Conservation (phyloP, 352 stramenopile species). For the Globisporangium recalcitrans region DNA sequence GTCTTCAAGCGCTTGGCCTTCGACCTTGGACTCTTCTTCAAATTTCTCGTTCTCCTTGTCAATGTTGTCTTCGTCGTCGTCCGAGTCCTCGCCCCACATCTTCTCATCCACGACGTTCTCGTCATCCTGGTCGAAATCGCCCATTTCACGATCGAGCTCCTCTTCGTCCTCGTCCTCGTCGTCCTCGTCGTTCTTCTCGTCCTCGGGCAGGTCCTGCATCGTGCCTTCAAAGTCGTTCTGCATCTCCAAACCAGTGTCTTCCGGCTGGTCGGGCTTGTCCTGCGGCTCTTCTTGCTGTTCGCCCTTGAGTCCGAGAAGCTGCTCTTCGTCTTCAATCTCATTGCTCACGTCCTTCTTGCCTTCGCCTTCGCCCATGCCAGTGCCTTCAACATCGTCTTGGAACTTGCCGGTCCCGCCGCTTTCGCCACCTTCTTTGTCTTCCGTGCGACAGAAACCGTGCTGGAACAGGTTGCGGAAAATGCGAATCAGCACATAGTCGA, state of each 20-base stretch:
- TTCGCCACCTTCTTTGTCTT: conserved; percentile 88
- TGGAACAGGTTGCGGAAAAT: conserved; percentile 96
- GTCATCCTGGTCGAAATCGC: conserved; percentile 93
- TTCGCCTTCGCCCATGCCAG: conserved; percentile 99
- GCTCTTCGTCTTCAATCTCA: conserved; percentile 99
- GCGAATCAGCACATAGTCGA: conserved; percentile 93
- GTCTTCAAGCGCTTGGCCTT: conserved; percentile 77
- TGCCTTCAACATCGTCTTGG: conserved; percentile 98
- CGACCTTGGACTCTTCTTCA: conserved; percentile 81
- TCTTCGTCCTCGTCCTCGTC: conserved; percentile 86
- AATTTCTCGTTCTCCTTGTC: conserved; percentile 96
- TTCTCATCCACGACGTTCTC: conserved; percentile 99
- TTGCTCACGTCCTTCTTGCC: conserved; percentile 99
- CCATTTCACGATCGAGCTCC: conserved; percentile 99
- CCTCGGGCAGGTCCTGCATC: conserved; percentile 95
- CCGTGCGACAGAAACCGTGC: conserved; percentile 92
- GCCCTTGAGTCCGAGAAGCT: conserved; percentile 97
- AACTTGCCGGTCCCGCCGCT: conserved; percentile 88
- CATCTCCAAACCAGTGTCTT: conserved; percentile 99
- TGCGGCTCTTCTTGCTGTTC: conserved; percentile 86
- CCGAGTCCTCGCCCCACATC: conserved; percentile 94
- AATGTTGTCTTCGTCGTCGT: conserved; percentile 91
- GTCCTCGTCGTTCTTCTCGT: conserved; percentile 88
- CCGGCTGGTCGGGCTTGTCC: conserved; percentile 83
- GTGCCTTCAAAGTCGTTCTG: conserved; percentile 99